Percentiles rank a stretch among this genome's conserved stretches.
Conservation (phyloP, 2,329 filamentous ascomycete species). For the Pseudogymnoascus sp. region DNA sequence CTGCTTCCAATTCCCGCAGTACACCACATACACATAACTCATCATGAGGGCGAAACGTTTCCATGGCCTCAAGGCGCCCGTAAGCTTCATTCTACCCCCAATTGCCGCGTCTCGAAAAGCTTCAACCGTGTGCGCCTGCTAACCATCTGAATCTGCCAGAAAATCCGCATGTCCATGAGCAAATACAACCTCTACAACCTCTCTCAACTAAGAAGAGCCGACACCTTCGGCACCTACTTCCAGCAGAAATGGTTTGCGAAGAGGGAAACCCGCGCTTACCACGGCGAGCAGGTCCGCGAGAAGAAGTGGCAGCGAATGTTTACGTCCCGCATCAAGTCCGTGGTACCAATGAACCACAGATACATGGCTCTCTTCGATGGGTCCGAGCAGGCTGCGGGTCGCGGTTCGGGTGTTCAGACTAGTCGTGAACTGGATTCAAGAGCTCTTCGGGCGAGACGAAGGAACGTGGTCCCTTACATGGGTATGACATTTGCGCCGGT, state of each 20-base stretch:
- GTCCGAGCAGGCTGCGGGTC: slow-evolving; percentile 70
- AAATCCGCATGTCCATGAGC: slow-evolving; percentile 93
- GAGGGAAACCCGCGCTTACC: slow-evolving; percentile 73
- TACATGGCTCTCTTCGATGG: slow-evolving; percentile 79
- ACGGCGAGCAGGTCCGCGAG: slow-evolving; percentile 91
- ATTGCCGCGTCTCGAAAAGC: neutral
- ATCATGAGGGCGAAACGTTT: slow-evolving; percentile 48
- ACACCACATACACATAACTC: slow-evolving; percentile 11
- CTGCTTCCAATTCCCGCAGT: slow-evolving; percentile 7
- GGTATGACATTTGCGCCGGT: slow-evolving; percentile 90
- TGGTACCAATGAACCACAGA: slow-evolving; percentile 73
- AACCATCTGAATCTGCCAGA: slow-evolving; percentile 44
- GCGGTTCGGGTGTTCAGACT: slow-evolving; percentile 59
- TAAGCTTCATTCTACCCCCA: slow-evolving; percentile 34
- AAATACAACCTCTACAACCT: slow-evolving; percentile 96
- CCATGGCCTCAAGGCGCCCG: slow-evolving; percentile 58
- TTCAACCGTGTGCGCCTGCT: slow-evolving; percentile 9
- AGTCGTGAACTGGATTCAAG: slow-evolving; percentile 13
- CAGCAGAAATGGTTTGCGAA: slow-evolving; percentile 98
- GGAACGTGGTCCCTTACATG: slow-evolving; percentile 55
- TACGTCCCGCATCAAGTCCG: slow-evolving; percentile 67
- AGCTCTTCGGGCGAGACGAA: slow-evolving; percentile 21
- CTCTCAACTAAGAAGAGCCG: neutral
- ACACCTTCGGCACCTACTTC: slow-evolving; percentile 60
- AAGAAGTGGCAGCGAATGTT: slow-evolving; percentile 94